A percentile compares a stretch with the other conserved stretches of the same genome.
phyloP scores from a whole-genome alignment of 2,329 filamentous ascomycete genomes.

The Myriosclerotinia curreyana region DNA sequence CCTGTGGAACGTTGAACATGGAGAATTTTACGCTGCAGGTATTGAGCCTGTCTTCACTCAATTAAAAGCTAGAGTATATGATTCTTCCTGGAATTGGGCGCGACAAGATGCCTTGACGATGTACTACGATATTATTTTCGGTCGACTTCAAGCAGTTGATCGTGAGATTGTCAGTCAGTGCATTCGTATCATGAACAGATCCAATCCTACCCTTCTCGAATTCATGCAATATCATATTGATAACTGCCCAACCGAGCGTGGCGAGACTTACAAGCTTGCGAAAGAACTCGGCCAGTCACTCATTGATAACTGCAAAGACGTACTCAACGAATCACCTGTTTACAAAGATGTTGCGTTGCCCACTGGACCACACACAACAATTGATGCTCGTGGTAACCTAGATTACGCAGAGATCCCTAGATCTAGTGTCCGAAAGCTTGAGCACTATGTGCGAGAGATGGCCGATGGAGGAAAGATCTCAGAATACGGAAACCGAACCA shows the following conservation, averaged over 20 bases:
- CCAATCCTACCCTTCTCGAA: constrained; percentile 89
- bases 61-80: constrained; percentile 92
- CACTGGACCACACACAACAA: constrained; percentile 87
- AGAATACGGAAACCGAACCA: constrained; percentile 96
- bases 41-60: constrained; percentile 93
- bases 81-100: constrained; percentile 99
- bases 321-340: constrained; percentile 75
- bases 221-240: constrained; percentile 99
- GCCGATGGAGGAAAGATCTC: constrained; percentile 97
- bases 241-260: constrained; percentile 93
- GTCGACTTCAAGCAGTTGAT: constrained; percentile 86
- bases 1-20: constrained; percentile 91
- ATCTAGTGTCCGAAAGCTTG: constrained; percentile 88
- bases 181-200: constrained; percentile 98
- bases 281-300: constrained; percentile 91
- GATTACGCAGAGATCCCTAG: constrained; percentile 86
- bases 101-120: constrained; percentile 95
- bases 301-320: constrained; percentile 96
- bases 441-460: constrained; percentile 99
- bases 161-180: constrained; percentile 98
- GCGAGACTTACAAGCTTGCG: constrained; percentile 96
- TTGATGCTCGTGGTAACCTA: constrained; percentile 88
- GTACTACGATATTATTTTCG: constrained; percentile 99
- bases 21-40: constrained; percentile 90
- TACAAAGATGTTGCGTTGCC: constrained; percentile 96